Evolutionary conservation across 805 yeast species (phyloP).

Genomic region (Ogataea naganishii): DNA sequence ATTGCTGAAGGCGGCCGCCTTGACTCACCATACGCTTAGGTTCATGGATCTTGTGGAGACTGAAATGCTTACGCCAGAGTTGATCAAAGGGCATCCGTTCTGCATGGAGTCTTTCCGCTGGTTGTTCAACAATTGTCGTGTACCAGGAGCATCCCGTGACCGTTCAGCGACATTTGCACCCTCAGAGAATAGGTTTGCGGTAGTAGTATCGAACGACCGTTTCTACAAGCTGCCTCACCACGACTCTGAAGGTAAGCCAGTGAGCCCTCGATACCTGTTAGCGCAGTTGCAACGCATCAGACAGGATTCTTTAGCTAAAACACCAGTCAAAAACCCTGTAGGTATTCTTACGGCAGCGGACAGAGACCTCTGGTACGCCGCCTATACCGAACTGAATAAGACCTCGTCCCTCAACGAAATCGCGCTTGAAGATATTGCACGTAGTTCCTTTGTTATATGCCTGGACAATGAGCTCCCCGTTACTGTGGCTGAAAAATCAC

Average conservation of each 20-base stretch:
- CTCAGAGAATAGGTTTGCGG: slow-evolving; percentile 52
- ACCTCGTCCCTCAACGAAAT: slow-evolving; percentile 49
- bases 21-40: slow-evolving; percentile 56
- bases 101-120: slow-evolving; percentile 90
- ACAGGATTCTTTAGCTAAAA: slow-evolving; percentile 20
- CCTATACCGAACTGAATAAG: slow-evolving; percentile 47
- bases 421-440: slow-evolving; percentile 59
- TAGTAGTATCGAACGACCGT: slow-evolving; percentile 67
- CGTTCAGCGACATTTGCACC: slow-evolving; percentile 39
- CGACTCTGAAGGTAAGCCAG: slow-evolving; percentile 30
- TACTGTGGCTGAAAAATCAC: slow-evolving; percentile 76
- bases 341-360: slow-evolving; percentile 80
- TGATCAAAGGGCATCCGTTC: slow-evolving; percentile 64
- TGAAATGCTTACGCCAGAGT: slow-evolving; percentile 75
- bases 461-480: slow-evolving; percentile 67
- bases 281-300: slow-evolving; percentile 52
- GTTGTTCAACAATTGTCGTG: slow-evolving; percentile 85
- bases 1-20: slow-evolving; percentile 65
- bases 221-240: slow-evolving; percentile 73
- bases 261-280: slow-evolving; percentile 41
- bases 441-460: slow-evolving; percentile 73
- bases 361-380: slow-evolving; percentile 70
- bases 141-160: slow-evolving; percentile 64
- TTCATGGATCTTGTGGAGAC: slow-evolving; percentile 60
- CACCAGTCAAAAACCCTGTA: slow-evolving; percentile 41